Conservation (phyloP, 352 stramenopile genomes). For the Globisporangium spiculum region DNA sequence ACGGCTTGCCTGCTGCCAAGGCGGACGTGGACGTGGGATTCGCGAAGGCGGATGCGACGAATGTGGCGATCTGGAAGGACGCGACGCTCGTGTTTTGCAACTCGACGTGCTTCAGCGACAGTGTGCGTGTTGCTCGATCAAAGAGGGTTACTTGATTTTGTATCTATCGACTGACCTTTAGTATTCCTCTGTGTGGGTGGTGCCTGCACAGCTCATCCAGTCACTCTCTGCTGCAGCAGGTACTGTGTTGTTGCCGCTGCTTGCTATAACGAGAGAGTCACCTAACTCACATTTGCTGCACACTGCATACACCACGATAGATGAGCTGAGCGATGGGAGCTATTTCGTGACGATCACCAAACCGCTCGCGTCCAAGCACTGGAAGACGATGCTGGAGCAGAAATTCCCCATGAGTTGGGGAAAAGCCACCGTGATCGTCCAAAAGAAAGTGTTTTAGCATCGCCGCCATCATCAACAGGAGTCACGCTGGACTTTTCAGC, state of each 20-base stretch:
- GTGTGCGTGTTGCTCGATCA: slow-evolving; percentile 24
- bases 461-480: background rate
- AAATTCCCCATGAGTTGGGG: slow-evolving; percentile 73
- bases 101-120: slow-evolving; percentile 69
- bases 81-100: slow-evolving; percentile 68
- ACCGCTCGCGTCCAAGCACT: slow-evolving; percentile 46
- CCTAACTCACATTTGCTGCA: background rate
- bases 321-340: slow-evolving; percentile 38
- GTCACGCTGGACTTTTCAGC: background rate
- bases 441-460: slow-evolving; percentile 52
- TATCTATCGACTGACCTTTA: background rate
- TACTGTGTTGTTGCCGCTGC: background rate
- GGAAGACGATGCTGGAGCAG: slow-evolving; percentile 57
- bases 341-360: slow-evolving; percentile 70
- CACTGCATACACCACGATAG: slow-evolving; percentile 15
- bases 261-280: background rate
- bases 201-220: slow-evolving; percentile 25
- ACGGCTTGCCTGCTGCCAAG: slow-evolving; percentile 47
- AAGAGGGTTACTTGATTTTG: background rate
- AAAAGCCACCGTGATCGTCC: slow-evolving; percentile 53
- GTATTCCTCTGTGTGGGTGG: background rate
- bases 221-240: slow-evolving; percentile 22
- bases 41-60: slow-evolving; percentile 41
- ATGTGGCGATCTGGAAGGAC: slow-evolving; percentile 52
- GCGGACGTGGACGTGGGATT: slow-evolving; percentile 56